A percentile compares a stretch with the other conserved stretches of the same genome.
These are phyloP conservation scores for Rhizopogon vulgaris DNA, from an alignment of 768 basidiomycete species.

Conservation along the genomic window DNA sequence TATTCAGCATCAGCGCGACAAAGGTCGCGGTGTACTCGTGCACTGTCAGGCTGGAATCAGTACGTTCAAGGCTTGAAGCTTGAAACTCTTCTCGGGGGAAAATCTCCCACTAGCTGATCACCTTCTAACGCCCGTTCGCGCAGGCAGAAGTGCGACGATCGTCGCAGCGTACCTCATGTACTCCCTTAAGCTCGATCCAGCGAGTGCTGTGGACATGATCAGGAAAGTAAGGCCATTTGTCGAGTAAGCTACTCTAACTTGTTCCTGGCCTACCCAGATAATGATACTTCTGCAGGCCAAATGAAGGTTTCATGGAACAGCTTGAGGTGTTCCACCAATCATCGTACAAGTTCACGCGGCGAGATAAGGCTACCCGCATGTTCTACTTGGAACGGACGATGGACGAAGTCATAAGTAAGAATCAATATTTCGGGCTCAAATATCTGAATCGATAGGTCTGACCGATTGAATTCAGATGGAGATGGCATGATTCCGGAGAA, in stretches of 20 bases:
- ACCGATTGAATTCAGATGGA: slow-evolving; percentile 46
- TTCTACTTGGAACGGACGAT: slow-evolving; percentile 78
- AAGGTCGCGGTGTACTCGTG: slow-evolving; percentile 72
- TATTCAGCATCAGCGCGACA: slow-evolving; percentile 73
- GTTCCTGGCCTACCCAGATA: background rate
- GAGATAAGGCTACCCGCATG: slow-evolving; percentile 67
- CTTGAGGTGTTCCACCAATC: slow-evolving; percentile 75
- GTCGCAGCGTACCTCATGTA: slow-evolving; percentile 90
- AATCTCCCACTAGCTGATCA: background rate
- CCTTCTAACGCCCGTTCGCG: slow-evolving; percentile 3
- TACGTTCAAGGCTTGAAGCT: slow-evolving; percentile 33
- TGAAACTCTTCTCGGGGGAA: background rate
- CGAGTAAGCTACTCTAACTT: slow-evolving; percentile 44
- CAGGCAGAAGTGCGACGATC: slow-evolving; percentile 80
- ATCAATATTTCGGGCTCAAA: background rate
- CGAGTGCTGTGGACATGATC: slow-evolving; percentile 65
- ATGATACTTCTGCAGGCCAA: slow-evolving; percentile 52
- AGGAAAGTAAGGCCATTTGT: slow-evolving; percentile 57
- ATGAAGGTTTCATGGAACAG: slow-evolving; percentile 74
- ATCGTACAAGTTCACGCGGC: slow-evolving; percentile 57
- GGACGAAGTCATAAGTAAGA: slow-evolving; percentile 73
- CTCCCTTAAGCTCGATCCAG: slow-evolving; percentile 47
- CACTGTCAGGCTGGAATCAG: slow-evolving; percentile 91
- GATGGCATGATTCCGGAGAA: slow-evolving; percentile 59
- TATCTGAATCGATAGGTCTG: background rate